These are phyloP conservation scores for Crassisporium funariophilum DNA, from an alignment of 768 basidiomycete species.

Conservation along the genomic window DNA sequence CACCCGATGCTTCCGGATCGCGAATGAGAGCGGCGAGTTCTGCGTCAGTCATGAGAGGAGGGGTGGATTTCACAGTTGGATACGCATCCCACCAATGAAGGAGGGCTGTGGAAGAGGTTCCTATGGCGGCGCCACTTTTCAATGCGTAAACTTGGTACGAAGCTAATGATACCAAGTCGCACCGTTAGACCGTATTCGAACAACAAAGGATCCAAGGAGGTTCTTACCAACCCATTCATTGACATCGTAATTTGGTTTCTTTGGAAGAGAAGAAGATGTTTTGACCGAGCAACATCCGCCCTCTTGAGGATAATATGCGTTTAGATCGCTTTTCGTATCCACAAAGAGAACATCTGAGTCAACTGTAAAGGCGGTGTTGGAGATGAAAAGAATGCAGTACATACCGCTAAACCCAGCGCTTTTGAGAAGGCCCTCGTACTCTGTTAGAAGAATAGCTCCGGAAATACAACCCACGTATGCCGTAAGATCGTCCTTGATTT, in stretches of 20 bases:
- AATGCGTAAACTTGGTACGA: conserved; percentile 50
- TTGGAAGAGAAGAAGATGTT: background rate
- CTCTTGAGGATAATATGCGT: conserved; percentile 32
- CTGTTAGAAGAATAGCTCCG: conserved; percentile 42
- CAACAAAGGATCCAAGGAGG: background rate
- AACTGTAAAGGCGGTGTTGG: background rate
- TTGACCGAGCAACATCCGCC: conserved; percentile 4
- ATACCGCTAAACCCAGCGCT: conserved; percentile 46
- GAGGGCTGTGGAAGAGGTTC: conserved; percentile 30
- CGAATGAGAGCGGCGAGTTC: conserved; percentile 41
- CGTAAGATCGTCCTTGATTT: conserved; percentile 41
- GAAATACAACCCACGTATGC: conserved; percentile 48
- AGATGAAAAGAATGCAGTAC: background rate
- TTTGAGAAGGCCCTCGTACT: conserved; percentile 39
- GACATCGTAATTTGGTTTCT: conserved; percentile 34
- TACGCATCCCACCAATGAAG: conserved; percentile 58
- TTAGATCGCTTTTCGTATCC: conserved; percentile 44
- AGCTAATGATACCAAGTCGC: conserved; percentile 25
- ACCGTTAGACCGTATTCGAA: background rate
- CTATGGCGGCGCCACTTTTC: conserved; percentile 27
- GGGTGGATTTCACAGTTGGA: conserved; percentile 38
- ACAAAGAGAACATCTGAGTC: conserved; percentile 41
- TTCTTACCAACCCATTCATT: conserved; percentile 48
- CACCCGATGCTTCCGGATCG: conserved; percentile 7
- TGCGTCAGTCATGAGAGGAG: conserved; percentile 32